These are phyloP conservation scores for Pseudonitzschia multiseries DNA, from an alignment of 108 stramenopile genomes.

Conservation along the genomic window DNA sequence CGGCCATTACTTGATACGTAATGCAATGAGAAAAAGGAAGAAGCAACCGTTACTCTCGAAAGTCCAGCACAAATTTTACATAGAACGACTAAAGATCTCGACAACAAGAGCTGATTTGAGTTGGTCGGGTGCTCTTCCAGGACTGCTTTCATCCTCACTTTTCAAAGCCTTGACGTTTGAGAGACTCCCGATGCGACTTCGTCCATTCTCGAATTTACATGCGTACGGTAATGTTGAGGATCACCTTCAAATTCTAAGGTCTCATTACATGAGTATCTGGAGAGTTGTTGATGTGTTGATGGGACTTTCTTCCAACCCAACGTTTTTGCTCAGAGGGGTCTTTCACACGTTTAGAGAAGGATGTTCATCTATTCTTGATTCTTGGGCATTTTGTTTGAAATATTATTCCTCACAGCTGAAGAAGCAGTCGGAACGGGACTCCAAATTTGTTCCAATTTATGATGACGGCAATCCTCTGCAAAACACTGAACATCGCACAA, in stretches of 20 bases:
- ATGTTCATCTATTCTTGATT: constrained; percentile 37
- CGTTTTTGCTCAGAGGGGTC: constrained; percentile 45
- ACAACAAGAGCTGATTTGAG: constrained; percentile 52
- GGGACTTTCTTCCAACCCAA: constrained; percentile 54
- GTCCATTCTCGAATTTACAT: constrained; percentile 46
- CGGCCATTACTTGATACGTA: not conserved
- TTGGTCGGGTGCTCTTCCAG: constrained; percentile 55
- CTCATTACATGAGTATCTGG: constrained; percentile 58
- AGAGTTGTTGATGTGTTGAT: constrained; percentile 50
- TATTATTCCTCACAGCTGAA: constrained; percentile 5
- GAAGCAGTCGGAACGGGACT: constrained; percentile 7
- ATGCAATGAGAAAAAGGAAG: constrained; percentile 16
- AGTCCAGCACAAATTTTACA: constrained; percentile 55
- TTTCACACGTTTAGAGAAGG: constrained; percentile 48
- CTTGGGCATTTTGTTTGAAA: constrained; percentile 17
- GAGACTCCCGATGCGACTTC: constrained; percentile 45
- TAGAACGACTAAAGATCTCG: constrained; percentile 57
- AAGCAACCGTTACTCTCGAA: constrained; percentile 18
- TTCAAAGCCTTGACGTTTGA: constrained; percentile 58
- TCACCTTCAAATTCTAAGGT: constrained; percentile 44
- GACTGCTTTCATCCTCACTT: constrained; percentile 31
- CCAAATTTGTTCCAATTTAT: constrained; percentile 23
- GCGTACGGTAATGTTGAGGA: constrained; percentile 56
- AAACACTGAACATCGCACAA: constrained; percentile 5
- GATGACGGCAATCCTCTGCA: constrained; percentile 24